Conservation (phyloP, 73 alveolate genomes). For the Paraurostyla sp. region DNA sequence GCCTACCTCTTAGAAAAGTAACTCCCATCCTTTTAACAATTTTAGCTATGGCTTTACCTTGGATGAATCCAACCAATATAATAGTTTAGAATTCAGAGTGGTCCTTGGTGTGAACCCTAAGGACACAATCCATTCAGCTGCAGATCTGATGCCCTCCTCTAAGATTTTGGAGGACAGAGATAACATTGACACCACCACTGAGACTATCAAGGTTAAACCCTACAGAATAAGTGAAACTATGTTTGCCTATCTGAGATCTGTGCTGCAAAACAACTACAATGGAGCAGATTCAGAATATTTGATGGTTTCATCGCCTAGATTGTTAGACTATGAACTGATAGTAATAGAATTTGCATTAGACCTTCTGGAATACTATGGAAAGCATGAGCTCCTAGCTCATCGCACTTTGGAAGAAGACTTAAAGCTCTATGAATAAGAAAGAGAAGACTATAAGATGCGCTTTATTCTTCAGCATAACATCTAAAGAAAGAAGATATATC, state of each 20-base stretch:
- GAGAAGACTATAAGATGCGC: not conserved
- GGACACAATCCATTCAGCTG: not conserved
- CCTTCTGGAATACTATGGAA: slow-evolving; percentile 24
- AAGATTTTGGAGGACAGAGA: slow-evolving; percentile 52
- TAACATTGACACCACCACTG: slow-evolving; percentile 59
- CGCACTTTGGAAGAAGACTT: slow-evolving; percentile 27
- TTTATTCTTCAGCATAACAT: slow-evolving; percentile 42
- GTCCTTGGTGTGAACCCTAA: slow-evolving; percentile 51
- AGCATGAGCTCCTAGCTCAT: slow-evolving; percentile 1
- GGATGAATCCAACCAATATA: slow-evolving; percentile 42
- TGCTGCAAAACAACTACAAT: slow-evolving; percentile 1
- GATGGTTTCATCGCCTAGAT: slow-evolving; percentile 53
- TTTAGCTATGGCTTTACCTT: slow-evolving; percentile 57
- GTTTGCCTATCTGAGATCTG: slow-evolving; percentile 45
- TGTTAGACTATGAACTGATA: slow-evolving; percentile 55
- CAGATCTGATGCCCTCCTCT: slow-evolving; percentile 14
- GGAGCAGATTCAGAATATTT: slow-evolving; percentile 44
- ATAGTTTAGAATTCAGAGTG: slow-evolving; percentile 50
- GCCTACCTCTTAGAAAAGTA: slow-evolving; percentile 61
- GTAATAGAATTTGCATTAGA: slow-evolving; percentile 51
- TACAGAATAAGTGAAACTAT: slow-evolving; percentile 47
- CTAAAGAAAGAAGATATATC: slow-evolving; percentile 19
- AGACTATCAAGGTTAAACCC: not conserved
- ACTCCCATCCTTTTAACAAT: not conserved
- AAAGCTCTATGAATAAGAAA: not conserved